Percentiles rank a stretch among this genome's conserved stretches.
phyloP scores from a whole-genome alignment of 225 moss, liverwort and hornwort genomes.

The Bryoerythrophyllum caledonicum region DNA sequence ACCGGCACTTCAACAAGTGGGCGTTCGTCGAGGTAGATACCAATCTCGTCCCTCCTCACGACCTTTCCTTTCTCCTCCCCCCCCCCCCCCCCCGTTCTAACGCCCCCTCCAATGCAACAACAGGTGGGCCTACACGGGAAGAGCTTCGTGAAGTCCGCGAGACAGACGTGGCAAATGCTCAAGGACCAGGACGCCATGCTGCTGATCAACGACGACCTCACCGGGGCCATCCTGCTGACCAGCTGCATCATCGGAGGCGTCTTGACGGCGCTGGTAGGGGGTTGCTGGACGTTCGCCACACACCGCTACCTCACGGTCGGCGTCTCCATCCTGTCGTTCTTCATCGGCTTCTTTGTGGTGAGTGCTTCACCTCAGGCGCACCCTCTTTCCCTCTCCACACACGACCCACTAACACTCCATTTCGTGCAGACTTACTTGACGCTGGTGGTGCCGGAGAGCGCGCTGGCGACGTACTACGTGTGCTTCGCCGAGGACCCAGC shows the following conservation, averaged over 20 bases:
- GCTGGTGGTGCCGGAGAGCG: slow-evolving; percentile 68
- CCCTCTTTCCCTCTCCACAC: too few species aligned
- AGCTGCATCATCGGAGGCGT: slow-evolving; percentile 88
- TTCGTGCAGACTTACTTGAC: slow-evolving; percentile 66
- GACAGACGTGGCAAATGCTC: slow-evolving; percentile 81
- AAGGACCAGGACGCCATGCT: slow-evolving; percentile 53
- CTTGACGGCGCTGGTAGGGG: slow-evolving; percentile 84
- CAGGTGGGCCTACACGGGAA: slow-evolving; percentile 81
- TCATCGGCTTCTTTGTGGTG: slow-evolving; percentile 77
- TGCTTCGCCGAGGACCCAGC: slow-evolving; percentile 65
- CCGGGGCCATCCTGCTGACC: slow-evolving; percentile 63
- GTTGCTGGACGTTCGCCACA: slow-evolving; percentile 75
- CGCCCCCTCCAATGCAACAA: not conserved
- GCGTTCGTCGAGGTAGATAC: slow-evolving; percentile 84
- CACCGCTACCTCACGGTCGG: slow-evolving; percentile 53
- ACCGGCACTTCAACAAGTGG: slow-evolving; percentile 89
- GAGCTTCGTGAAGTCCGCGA: slow-evolving; percentile 81
- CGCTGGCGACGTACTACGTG: slow-evolving; percentile 67
- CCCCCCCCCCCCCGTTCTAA: rapidly evolving
- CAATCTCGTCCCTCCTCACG: not conserved
- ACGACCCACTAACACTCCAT: too few species aligned
- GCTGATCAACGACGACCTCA: slow-evolving; percentile 80
- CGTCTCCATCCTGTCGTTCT: slow-evolving; percentile 64
- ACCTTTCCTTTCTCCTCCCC: too few species aligned
- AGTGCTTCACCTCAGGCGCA: too few species aligned